A percentile compares a stretch with the other conserved stretches of the same genome.
Evolutionary conservation across 2,329 filamentous ascomycete genomes (phyloP).

Genomic region (Ilyonectria destructans): DNA sequence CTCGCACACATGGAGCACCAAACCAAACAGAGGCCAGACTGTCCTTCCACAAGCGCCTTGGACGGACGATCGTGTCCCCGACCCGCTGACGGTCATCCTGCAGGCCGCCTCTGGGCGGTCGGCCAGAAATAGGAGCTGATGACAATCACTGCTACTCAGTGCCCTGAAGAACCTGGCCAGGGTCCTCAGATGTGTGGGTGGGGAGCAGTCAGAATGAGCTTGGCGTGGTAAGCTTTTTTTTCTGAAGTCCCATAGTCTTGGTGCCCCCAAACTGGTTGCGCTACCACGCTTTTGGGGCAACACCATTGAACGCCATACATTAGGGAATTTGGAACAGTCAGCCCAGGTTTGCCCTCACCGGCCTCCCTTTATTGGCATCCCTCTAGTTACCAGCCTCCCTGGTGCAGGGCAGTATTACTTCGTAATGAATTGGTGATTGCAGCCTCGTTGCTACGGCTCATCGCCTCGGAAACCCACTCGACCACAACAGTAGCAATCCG

Average conservation of each 20-base stretch:
- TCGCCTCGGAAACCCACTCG: slow-evolving; percentile 41
- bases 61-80: slow-evolving; percentile 15
- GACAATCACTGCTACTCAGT: slow-evolving; percentile 12
- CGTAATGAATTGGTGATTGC: slow-evolving; percentile 6
- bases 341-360: not conserved
- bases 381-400: slow-evolving; percentile 18
- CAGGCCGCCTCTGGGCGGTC: slow-evolving; percentile 12
- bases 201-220: slow-evolving; percentile 25
- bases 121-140: slow-evolving; percentile 8
- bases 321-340: slow-evolving; percentile 4
- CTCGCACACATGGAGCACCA: slow-evolving; percentile 7
- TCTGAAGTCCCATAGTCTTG: slow-evolving; percentile 30
- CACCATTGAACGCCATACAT: slow-evolving; percentile 15
- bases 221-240: slow-evolving; percentile 30
- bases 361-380: not conserved
- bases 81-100: slow-evolving; percentile 16
- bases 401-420: slow-evolving; percentile 7
- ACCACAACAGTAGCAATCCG: slow-evolving; percentile 30
- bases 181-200: slow-evolving; percentile 38
- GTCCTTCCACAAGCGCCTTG: slow-evolving; percentile 9
- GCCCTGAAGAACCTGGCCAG: slow-evolving; percentile 31
- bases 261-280: slow-evolving; percentile 24
- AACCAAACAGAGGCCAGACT: slow-evolving; percentile 3
- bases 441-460: slow-evolving; percentile 34
- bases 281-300: slow-evolving; percentile 19